Evolutionary conservation across 1,284 basidiomycete genomes (phyloP), one percentile per base, ranked within the genome.

Genomic region (Neonothopanus nambi): DNA sequence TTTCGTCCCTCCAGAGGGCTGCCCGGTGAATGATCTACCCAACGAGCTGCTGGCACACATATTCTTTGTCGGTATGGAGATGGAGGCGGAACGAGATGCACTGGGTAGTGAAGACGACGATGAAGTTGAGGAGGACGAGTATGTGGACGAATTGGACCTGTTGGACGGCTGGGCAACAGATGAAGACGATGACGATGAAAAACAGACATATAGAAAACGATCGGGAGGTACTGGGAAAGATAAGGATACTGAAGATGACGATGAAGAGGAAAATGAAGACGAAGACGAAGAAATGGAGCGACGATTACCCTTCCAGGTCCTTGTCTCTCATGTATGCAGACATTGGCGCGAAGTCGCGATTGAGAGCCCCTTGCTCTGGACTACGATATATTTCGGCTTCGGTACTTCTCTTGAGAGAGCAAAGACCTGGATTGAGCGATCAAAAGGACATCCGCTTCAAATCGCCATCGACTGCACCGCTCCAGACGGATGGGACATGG

Each of bases 11-110:
- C 81, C 79, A 0, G 61, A 67, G 36, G 75, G 76, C 33, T 84
- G 79, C 51, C 76, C 79, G 4, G 72, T 85, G 49, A 80, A 84
- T 57, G 67, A 72, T 23, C 73, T 85, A 5, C 83, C 84, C 3
- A 72, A 77, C 17, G 84, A 86, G 61, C 68, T 86, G 5, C 73
- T 86, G 20, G 74, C 76, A 0, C 71, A 82, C 55, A 82, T 87
- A 40, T 87, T 86, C 62, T 63, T 69, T 18, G 60, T 81, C 15
- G 84, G 84, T 11, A 69, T 70, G 48, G 18, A 63, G 42, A 68
- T 72, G 55, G 68, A 72, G 21, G 64, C 69, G 8, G 64, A 67
- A 35, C 35, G 30, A 7, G 48, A 50, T 13, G 47, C 35, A n/a
- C 18, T 46, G 21, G 42, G 24, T n/a, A 15, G 21, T 12, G 51